Conservation (phyloP, 2,329 filamentous ascomycete genomes). For the Hyphodiscus sp. region DNA sequence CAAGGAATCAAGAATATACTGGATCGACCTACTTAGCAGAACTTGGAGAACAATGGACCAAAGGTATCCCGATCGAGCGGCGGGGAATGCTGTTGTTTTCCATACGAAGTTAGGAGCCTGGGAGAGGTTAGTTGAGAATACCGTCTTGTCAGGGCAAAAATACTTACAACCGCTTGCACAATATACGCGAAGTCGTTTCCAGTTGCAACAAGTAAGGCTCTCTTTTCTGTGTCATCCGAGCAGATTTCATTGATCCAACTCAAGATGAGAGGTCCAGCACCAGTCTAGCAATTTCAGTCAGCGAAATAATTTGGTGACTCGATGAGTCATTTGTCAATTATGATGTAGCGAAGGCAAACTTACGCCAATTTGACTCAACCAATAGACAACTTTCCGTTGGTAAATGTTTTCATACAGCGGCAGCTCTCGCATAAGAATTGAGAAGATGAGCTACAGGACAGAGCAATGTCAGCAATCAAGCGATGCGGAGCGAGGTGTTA, state of each 20-base stretch:
- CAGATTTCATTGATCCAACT: constrained; percentile 51
- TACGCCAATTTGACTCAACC: constrained; percentile 39
- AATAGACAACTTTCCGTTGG: constrained; percentile 33
- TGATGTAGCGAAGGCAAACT: constrained; percentile 15
- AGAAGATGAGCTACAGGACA: constrained; percentile 29
- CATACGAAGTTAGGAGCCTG: constrained; percentile 35
- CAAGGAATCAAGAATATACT: too few relatives aligned
- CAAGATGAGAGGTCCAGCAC: constrained; percentile 27
- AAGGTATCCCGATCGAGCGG: constrained; percentile 32
- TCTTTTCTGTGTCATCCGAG: constrained; percentile 53
- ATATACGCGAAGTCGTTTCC: constrained; percentile 69
- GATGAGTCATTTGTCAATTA: too few relatives aligned
- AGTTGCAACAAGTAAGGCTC: constrained; percentile 55
- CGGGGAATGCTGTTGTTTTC: constrained; percentile 36
- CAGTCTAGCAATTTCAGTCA: constrained; percentile 18
- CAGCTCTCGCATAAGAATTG: constrained; percentile 35
- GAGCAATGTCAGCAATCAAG: too few relatives aligned
- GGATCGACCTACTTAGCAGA: constrained; percentile 16
- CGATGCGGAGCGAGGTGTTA: too few relatives aligned
- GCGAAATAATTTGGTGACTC: neutral
- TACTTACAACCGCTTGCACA: constrained; percentile 43
- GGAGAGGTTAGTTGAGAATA: too few relatives aligned
- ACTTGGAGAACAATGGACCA: constrained; percentile 32
- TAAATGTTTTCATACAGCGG: constrained; percentile 32
- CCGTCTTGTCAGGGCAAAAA: too few relatives aligned